Percentiles rank a stretch among this genome's conserved stretches.
These are phyloP conservation scores for Cladophialophora psammophila DNA, from an alignment of 2,329 filamentous ascomycete genomes.

Conservation along the genomic window DNA sequence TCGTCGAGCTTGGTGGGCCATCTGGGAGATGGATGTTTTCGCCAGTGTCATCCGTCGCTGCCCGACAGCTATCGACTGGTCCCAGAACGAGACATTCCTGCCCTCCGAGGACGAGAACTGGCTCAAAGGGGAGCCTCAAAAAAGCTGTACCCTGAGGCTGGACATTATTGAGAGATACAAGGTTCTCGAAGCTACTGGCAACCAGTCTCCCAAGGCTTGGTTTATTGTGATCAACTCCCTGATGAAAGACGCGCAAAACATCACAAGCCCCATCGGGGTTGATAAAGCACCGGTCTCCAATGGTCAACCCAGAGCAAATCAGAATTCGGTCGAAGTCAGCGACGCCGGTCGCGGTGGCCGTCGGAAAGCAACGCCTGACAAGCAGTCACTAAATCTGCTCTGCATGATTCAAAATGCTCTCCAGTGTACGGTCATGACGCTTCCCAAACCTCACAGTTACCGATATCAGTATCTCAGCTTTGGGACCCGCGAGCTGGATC, in stretches of 20 bases:
- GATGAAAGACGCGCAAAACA: constrained; percentile 49
- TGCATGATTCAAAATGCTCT: not conserved
- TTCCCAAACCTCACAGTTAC: not conserved
- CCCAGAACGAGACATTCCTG: constrained; percentile 48
- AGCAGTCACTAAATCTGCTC: too few species aligned
- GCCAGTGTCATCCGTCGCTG: constrained; percentile 50
- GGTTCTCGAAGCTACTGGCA: constrained; percentile 43
- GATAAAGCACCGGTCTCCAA: too few species aligned
- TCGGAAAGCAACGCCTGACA: not conserved
- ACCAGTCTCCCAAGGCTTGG: constrained; percentile 49
- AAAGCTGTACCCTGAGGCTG: constrained; percentile 43
- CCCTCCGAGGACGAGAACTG: constrained; percentile 48
- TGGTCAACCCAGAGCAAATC: not conserved
- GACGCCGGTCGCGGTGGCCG: not conserved
- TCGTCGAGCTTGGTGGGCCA: constrained; percentile 51
- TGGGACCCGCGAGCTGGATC: not conserved
- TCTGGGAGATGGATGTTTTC: constrained; percentile 56
- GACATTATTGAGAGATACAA: constrained; percentile 47
- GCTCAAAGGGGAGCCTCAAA: constrained; percentile 41
- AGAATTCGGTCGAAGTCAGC: not conserved
- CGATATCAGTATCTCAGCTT: not conserved
- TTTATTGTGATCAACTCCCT: constrained; percentile 51
- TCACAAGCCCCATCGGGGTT: constrained; percentile 44
- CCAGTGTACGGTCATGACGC: not conserved
- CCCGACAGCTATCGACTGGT: constrained; percentile 49